Evolutionary conservation across 2,329 filamentous ascomycete species (phyloP).

Genomic region (Pyrenophora teres): DNA sequence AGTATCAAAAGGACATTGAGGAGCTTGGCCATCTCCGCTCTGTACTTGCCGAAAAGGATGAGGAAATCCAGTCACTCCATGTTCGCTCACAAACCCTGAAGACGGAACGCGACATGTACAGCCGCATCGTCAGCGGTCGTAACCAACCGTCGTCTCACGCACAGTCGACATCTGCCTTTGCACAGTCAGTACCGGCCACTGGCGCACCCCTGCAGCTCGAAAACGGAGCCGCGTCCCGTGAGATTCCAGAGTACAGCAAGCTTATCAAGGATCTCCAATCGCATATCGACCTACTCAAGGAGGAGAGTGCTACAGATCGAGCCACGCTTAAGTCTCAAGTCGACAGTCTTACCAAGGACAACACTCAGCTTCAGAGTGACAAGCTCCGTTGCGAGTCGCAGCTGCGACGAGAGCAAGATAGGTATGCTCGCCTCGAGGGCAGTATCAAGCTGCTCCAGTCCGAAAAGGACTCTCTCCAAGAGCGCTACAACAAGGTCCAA

Average conservation of each 20-base stretch:
- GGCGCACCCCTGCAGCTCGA: slow-evolving; percentile 21
- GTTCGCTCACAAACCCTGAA: slow-evolving; percentile 90
- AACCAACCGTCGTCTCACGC: slow-evolving; percentile 59
- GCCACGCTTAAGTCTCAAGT: slow-evolving; percentile 83
- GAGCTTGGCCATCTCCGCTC: slow-evolving; percentile 75
- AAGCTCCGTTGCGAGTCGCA: slow-evolving; percentile 80
- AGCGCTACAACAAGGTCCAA: slow-evolving; percentile 74
- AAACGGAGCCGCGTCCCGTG: slow-evolving; percentile 56
- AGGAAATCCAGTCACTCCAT: slow-evolving; percentile 81
- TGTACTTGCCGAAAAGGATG: slow-evolving; percentile 76
- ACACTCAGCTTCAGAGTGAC: slow-evolving; percentile 80
- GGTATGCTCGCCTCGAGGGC: slow-evolving; percentile 85
- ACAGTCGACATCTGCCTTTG: slow-evolving; percentile 25
- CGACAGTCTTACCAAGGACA: slow-evolving; percentile 79
- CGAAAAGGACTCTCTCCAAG: slow-evolving; percentile 86
- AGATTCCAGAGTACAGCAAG: slow-evolving; percentile 73
- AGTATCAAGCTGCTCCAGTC: slow-evolving; percentile 83
- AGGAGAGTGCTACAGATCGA: slow-evolving; percentile 81
- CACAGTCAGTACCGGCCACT: slow-evolving; percentile 23
- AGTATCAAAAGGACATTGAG: slow-evolving; percentile 63
- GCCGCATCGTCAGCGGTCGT: slow-evolving; percentile 84
- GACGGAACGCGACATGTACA: slow-evolving; percentile 96
- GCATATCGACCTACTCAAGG: slow-evolving; percentile 87
- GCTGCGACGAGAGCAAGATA: slow-evolving; percentile 77
- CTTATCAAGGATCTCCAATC: slow-evolving; percentile 85